Base-by-base conservation (phyloP, 257 asterid species). In the Solanum microdontum region DNA sequence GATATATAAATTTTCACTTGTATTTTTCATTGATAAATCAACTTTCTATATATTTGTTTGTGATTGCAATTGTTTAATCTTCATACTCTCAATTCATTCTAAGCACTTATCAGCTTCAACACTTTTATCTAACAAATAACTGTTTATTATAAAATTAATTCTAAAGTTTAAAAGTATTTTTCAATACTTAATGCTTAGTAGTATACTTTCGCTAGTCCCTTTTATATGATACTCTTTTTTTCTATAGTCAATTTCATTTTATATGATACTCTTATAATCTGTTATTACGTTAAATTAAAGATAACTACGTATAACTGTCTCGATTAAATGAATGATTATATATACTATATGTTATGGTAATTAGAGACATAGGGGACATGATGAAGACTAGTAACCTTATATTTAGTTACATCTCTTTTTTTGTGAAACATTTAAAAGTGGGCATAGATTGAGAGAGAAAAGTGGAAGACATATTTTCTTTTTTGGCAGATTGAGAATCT, bases 381-480 rank as follows among this genome's bases (percentile, higher is more conserved):
- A 19, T 55, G 64, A 55, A 19, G 64, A 55, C n/a, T 55, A 19
- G 64, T 55, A 55, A 55, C 24, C 64, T 55, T 55, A 55, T 26
- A 15, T 6, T 13, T 43, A 55, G 24, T 26, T 26, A 8, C 84
- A 14, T 79, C 36, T 26, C 37, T 55, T 79, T 68, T 68, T 82
- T 90, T 70, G 85, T 77, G 66, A 14, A 66, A 26, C 88, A 83
- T 82, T 87, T 86, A 30, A 26, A 85, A 88, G 83, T 86, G 88
- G 89, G 55, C 86, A 72, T 43, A 88, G 75, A 82, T 80, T 21
- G 51, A 82, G 68, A 89, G 45, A 82, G 77, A 17, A 21, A 79
- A 74, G 74, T 37, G 36, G 82, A 48, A 45, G 73, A 17, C 39
- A 74, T 7, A 32, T 32, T 72, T 72, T 32, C 7, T 17, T 32